Base-by-base conservation (phyloP, 2,329 filamentous ascomycete genomes). In the Cytospora piceicola region DNA sequence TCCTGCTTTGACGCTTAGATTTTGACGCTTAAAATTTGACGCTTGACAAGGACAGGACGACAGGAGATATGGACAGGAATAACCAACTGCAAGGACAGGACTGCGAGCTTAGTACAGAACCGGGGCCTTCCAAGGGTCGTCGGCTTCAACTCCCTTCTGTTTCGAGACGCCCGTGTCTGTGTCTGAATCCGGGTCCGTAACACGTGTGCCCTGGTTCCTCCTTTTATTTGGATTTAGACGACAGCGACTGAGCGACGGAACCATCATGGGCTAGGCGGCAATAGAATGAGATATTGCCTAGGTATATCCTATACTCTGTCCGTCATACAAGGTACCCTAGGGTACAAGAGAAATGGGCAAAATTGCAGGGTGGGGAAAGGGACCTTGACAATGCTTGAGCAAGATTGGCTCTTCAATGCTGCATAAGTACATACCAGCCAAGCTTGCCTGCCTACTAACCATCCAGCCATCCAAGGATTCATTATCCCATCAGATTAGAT, bases 1-100 rank as follows among this genome's bases (percentile, higher is more conserved):
- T 66, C 64, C 61, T 63, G 27, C 56, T 64, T 62, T 42, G 39
- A 56, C 53, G 46, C 42, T 54, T 62, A 49, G 36, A 34, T 34
- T 12, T 56, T 22, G 29, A n/a, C 24, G 29, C 32, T 30, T 56
- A 32, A 32, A n/a, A n/a, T 12, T 56, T 22, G 29, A n/a, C 24
- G 29, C 32, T 30, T 56, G 54, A 32, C 15, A 46, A 32, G 34
- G 27, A 39, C 36, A 24, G 51, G 22, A n/a, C 22, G 24, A 17
- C 29, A 34, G 53, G 17, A 12, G 15, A n/a, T 1, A 20, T 29
- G 22, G 39, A 9, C 9, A 36, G 32, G 32, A n/a, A n/a, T n/a
- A n/a, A n/a, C n/a, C n/a, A n/a, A 36, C 32, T 36, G 32, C 32
- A 36, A 36, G 34, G 34, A 42, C 20, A 42, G 39, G 20, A 39